A percentile compares a stretch with the other conserved stretches of the same genome.
Conservation (phyloP, 306 rosid species). For the Trifolium fragiferum region DNA sequence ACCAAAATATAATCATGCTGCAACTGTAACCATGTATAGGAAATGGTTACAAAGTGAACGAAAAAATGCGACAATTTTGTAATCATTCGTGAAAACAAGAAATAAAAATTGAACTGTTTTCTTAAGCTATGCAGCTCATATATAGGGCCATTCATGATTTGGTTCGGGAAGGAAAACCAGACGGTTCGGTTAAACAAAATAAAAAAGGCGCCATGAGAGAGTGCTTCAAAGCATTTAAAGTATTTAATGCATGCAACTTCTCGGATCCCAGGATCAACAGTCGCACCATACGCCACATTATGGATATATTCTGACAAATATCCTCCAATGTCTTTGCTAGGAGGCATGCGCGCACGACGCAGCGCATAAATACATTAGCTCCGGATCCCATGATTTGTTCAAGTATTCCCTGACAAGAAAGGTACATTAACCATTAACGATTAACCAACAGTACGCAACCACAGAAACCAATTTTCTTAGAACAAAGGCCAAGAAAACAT, state of each 20-base stretch:
- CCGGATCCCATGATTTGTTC: conserved; percentile 91
- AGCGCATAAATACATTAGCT: conserved; percentile 73
- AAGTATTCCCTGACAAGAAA: conserved; percentile 64
- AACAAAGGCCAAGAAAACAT: conserved; percentile 10
- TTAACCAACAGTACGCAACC: conserved; percentile 7
- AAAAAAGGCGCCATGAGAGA: conserved; percentile 58
- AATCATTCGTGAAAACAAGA: neutral
- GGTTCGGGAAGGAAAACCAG: neutral
- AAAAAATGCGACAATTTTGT: neutral
- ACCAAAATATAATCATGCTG: conserved; percentile 95
- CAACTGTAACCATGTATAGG: conserved; percentile 62
- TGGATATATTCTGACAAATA: conserved; percentile 87
- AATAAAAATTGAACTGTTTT: neutral
- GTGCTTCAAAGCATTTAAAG: conserved; percentile 81
- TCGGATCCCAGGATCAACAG: conserved; percentile 64
- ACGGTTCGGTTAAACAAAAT: neutral
- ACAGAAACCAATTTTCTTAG: neutral
- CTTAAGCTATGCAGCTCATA: neutral
- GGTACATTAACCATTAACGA: conserved; percentile 8
- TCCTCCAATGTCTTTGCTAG: conserved; percentile 85
- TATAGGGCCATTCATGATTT: neutral
- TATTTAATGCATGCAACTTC: conserved; percentile 66
- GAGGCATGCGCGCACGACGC: conserved; percentile 92
- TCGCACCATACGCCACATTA: conserved; percentile 60
- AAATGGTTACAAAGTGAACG: neutral